phyloP scores from a whole-genome alignment of 768 basidiomycete genomes.

The Megacollybia marginata region DNA sequence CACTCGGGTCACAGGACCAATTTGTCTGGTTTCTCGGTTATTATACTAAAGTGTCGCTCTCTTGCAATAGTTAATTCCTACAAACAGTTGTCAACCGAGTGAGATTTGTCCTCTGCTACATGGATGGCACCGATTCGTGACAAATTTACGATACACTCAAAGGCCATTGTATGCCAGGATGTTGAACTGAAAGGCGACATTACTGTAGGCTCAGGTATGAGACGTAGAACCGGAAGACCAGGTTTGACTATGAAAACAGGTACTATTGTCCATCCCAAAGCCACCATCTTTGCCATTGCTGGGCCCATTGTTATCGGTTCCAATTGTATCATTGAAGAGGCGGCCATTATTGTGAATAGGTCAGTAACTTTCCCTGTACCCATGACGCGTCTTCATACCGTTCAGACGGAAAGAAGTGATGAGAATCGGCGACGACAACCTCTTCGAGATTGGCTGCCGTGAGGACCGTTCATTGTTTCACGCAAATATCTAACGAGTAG shows the following conservation, averaged over 20 bases:
- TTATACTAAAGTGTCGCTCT: too few species aligned
- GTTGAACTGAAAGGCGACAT: constrained; percentile 93
- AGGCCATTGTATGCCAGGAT: constrained; percentile 87
- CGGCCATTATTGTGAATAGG: constrained; percentile 85
- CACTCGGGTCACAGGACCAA: too few species aligned
- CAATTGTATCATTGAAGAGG: constrained; percentile 89
- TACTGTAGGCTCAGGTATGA: constrained; percentile 78
- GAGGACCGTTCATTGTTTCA: constrained; percentile 21
- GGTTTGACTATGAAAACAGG: constrained; percentile 29
- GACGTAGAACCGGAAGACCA: background rate
- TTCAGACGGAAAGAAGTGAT: constrained; percentile 71
- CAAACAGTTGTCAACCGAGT: background rate
- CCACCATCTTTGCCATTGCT: constrained; percentile 84
- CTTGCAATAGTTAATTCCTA: background rate
- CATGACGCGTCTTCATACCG: background rate
- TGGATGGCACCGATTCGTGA: constrained; percentile 44
- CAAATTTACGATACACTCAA: constrained; percentile 86
- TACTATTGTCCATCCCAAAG: constrained; percentile 88
- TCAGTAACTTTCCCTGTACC: constrained; percentile 17
- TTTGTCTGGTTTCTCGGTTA: too few species aligned
- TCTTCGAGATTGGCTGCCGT: constrained; percentile 95
- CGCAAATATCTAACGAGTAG: background rate
- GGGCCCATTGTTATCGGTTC: constrained; percentile 88
- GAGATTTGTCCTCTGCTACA: background rate
- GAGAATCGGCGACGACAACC: constrained; percentile 89